These are phyloP conservation scores for Termitomyces sp. DNA, from an alignment of 768 basidiomycete species.

Conservation along the genomic window DNA sequence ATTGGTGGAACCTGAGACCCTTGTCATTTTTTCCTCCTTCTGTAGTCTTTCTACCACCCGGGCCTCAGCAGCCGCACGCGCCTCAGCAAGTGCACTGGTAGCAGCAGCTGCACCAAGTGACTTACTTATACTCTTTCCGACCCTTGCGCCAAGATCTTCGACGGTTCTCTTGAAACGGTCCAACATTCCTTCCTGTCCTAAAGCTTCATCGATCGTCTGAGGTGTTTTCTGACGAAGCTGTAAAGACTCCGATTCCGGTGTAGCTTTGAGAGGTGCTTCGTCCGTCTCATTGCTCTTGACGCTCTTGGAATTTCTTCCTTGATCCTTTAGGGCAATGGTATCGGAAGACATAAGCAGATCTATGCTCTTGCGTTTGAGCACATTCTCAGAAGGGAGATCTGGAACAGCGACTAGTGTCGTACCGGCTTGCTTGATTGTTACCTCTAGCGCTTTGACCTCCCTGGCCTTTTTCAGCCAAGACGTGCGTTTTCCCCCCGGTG, in stretches of 20 bases:
- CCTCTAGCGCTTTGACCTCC: constrained; percentile 67
- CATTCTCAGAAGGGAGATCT: constrained; percentile 15
- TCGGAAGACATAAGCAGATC: constrained; percentile 30
- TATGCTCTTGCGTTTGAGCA: constrained; percentile 64
- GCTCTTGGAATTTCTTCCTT: constrained; percentile 44
- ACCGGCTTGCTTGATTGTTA: constrained; percentile 33
- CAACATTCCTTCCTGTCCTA: constrained; percentile 47
- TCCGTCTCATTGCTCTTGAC: constrained; percentile 41
- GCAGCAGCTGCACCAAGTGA: constrained; percentile 57
- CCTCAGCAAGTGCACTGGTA: constrained; percentile 62
- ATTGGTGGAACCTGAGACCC: constrained; percentile 11
- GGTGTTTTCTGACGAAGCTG: background rate
- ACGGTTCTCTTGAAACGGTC: constrained; percentile 69
- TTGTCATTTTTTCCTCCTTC: constrained; percentile 36
- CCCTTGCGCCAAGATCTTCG: constrained; percentile 57
- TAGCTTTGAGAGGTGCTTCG: constrained; percentile 21
- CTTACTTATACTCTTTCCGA: constrained; percentile 56
- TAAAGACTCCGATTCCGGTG: background rate
- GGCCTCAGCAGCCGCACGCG: constrained; percentile 63
- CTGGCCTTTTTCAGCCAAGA: constrained; percentile 81
- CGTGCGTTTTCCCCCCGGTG: constrained; percentile 57
- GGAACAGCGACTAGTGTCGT: constrained; percentile 12
- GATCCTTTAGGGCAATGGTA: constrained; percentile 26
- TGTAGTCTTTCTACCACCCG: constrained; percentile 63
- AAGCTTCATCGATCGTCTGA: background rate